Percentiles rank a stretch among this genome's conserved stretches.
These are phyloP conservation scores for Cicer cuneatum DNA, from an alignment of 306 rosid species.

Conservation along the genomic window DNA sequence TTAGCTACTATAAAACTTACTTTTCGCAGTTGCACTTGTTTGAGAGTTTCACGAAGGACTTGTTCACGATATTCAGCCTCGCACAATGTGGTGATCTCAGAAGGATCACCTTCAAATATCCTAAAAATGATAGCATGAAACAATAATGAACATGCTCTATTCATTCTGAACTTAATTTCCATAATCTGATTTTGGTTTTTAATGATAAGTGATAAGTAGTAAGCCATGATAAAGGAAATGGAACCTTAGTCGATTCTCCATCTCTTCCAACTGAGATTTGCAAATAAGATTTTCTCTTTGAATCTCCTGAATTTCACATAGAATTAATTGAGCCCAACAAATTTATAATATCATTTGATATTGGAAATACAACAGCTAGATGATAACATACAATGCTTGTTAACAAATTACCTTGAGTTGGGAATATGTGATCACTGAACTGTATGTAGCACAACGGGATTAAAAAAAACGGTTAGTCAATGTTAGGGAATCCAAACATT, in stretches of 20 bases:
- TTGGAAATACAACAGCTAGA: not conserved
- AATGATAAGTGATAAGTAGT: not conserved
- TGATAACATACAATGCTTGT: not conserved
- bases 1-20: constrained; percentile 36
- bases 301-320: constrained; percentile 50
- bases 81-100: constrained; percentile 53
- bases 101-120: constrained; percentile 68
- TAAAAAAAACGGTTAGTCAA: not conserved
- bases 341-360: constrained; percentile 9
- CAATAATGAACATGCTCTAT: not conserved
- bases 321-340: not conserved
- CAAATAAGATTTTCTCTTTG: constrained; percentile 51
- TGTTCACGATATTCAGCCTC: constrained; percentile 61
- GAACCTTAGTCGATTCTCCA: constrained; percentile 61
- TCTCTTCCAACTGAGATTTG: constrained; percentile 57
- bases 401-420: constrained; percentile 61
- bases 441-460: constrained; percentile 48
- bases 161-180: not conserved
- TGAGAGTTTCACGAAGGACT: constrained; percentile 58
- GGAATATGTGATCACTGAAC: constrained; percentile 47
- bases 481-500: not conserved
- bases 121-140: constrained; percentile 43
- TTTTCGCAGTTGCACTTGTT: constrained; percentile 54
- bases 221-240: constrained; percentile 4
- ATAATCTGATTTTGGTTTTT: constrained; percentile 22